Evolutionary conservation across 441 rosid genomes (phyloP), one percentile per base, ranked within the genome.

Genomic region (Euphorbia corollata): DNA sequence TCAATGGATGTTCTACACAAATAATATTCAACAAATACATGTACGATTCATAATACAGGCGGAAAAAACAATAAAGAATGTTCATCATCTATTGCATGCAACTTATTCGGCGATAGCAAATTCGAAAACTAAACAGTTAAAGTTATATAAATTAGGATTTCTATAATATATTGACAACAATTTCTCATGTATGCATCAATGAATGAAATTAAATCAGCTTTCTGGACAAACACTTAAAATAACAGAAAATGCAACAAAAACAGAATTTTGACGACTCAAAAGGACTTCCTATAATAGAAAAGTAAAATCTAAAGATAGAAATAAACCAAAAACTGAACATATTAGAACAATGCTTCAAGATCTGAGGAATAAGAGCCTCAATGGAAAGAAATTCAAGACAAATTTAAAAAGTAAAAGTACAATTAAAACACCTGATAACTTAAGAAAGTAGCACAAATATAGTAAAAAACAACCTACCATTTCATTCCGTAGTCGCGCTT

Each of bases 401-500:
- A 59, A 45, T 16, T 15, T 67, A 20, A 34, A 30, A 7, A 22
- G 24, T 18, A 77, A 58, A 51, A 2, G 43, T 24, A 73, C 62
- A 59, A 2, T 48, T 15, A 11, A 41, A 63, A 8, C 55, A 59
- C 55, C 48, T 50, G 34, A 36, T 0, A 47, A n/a, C 9, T 48
- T 43, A 20, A 10, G 43, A 47, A 30, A 67, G 0, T 43, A 9
- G 18, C 45, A 10, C 8, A n/a, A 55, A 65, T 1, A 51, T 39
- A 61, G n/a, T 36, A 36, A 36, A 32, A 62, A 43, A 36, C 69
- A 15, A 61, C 85, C 55, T 76, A 95, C 99, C 99, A 95, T 95
- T 76, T 85, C 97, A 95, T 95, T 77, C 82, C 90, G 85, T 63
- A 75, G 79, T 67, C 84, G 76, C 56, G 71, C 79, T 22, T 86